Conservation (phyloP, 78 protist genomes). For the slime mould (Dictyostelium discoideum) region DNA sequence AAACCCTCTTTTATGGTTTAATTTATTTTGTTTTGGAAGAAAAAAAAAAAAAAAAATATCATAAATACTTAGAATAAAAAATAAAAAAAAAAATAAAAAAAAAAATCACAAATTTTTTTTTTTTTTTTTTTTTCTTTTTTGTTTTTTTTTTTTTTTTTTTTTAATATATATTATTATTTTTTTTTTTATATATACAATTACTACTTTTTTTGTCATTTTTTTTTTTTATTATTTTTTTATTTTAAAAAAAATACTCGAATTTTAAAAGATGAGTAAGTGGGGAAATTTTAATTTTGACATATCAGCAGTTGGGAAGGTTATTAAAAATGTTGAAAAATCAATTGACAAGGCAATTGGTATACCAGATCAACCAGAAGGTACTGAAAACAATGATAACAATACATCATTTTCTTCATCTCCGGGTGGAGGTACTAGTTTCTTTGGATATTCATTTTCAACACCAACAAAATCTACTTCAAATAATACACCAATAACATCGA, state of each 20-base stretch:
- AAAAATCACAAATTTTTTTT: no score
- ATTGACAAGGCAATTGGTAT: conserved; percentile 56
- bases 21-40: no score
- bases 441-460: conserved; percentile 48
- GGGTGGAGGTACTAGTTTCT: background rate
- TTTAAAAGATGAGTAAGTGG: conserved; percentile 25
- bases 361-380: conserved; percentile 21
- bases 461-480: conserved; percentile 16
- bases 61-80: background rate
- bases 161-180: background rate
- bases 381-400: background rate
- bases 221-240: background rate
- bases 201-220: background rate
- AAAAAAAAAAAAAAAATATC: no score
- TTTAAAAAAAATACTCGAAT: background rate
- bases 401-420: background rate
- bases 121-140: background rate
- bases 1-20: no score
- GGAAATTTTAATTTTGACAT: conserved; percentile 57
- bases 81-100: background rate
- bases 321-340: conserved; percentile 65
- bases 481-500: background rate
- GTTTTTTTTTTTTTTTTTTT: background rate
- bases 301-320: conserved; percentile 42
- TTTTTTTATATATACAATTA: background rate